A percentile compares a stretch with the other conserved stretches of the same genome.
These are phyloP conservation scores for Coemansia sp. DNA, from an alignment of 192 early-diverging fungal species.

Conservation along the genomic window DNA sequence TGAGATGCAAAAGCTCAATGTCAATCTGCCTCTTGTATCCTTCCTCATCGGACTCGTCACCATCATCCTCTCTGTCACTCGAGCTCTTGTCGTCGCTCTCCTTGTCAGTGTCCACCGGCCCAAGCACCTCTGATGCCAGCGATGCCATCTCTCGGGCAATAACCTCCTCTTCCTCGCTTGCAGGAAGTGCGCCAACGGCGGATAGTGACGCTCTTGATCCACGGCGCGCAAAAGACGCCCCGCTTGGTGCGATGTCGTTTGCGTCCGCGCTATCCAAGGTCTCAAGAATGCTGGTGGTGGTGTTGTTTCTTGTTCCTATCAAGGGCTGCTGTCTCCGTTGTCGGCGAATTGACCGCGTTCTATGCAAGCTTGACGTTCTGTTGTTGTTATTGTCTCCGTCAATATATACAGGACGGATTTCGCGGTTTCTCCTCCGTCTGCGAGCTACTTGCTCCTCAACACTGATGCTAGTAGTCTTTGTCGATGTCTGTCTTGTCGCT, in stretches of 20 bases:
- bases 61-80: neutral
- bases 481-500: conserved; percentile 13
- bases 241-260: neutral
- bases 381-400: conserved; percentile 1
- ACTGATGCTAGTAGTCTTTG: neutral
- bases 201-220: conserved; percentile 9
- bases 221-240: neutral
- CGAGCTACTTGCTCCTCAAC: conserved; percentile 2
- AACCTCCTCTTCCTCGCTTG: conserved; percentile 1
- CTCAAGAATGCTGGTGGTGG: neutral
- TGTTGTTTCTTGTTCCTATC: neutral
- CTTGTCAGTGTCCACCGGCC: conserved; percentile 4
- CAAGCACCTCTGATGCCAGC: neutral
- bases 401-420: neutral
- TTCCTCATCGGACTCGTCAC: conserved; percentile 7
- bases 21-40: conserved; percentile 23
- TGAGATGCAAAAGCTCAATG: conserved; percentile 62
- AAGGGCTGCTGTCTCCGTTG: conserved; percentile 14
- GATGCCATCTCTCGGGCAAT: neutral
- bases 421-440: conserved; percentile 22
- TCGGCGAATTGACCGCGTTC: conserved; percentile 46
- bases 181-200: neutral
- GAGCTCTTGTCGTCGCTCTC: conserved; percentile 21
- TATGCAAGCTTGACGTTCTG: conserved; percentile 14
- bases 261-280: neutral